phyloP scores from a whole-genome alignment of 2,329 filamentous ascomycete genomes.

The Kalmusia sp. region DNA sequence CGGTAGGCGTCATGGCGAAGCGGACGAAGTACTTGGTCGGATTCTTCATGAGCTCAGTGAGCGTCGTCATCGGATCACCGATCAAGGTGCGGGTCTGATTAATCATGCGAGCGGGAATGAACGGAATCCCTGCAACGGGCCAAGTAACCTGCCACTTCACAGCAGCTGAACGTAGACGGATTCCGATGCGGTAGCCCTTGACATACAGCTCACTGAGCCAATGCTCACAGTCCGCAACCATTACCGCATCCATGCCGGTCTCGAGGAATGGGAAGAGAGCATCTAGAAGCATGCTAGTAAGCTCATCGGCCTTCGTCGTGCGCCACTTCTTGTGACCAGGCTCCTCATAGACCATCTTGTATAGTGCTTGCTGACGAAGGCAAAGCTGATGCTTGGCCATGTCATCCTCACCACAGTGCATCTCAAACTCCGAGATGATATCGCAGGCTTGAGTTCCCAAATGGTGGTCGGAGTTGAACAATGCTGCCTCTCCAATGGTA shows the following conservation, averaged over 20 bases:
- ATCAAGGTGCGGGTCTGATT: constrained; percentile 26
- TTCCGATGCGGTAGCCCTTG: constrained; percentile 30
- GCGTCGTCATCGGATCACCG: constrained; percentile 19
- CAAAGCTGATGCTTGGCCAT: constrained; percentile 17
- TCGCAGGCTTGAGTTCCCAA: constrained; percentile 9
- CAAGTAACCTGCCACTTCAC: constrained; percentile 24
- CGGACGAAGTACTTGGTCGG: constrained; percentile 18
- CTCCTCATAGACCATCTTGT: constrained; percentile 19
- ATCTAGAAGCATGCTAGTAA: constrained; percentile 5
- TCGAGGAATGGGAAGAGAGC: constrained; percentile 9
- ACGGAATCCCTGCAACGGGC: constrained; percentile 15
- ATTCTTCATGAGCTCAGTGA: constrained; percentile 11
- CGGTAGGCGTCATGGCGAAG: constrained; percentile 25
- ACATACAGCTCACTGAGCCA: constrained; percentile 24
- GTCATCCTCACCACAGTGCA: not conserved
- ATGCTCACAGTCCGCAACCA: constrained; percentile 14
- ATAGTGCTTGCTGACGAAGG: constrained; percentile 19
- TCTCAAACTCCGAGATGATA: constrained; percentile 12
- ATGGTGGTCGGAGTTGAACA: constrained; percentile 16
- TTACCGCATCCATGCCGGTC: constrained; percentile 1
- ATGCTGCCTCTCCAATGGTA: constrained; percentile 19
- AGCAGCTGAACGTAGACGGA: constrained; percentile 26
- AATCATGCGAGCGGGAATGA: constrained; percentile 19
- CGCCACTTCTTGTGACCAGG: constrained; percentile 19
- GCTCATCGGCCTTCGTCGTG: constrained; percentile 7